These are phyloP conservation scores for Nepenthes alata DNA, from an alignment of 179 eudicot species.

Conservation along the genomic window DNA sequence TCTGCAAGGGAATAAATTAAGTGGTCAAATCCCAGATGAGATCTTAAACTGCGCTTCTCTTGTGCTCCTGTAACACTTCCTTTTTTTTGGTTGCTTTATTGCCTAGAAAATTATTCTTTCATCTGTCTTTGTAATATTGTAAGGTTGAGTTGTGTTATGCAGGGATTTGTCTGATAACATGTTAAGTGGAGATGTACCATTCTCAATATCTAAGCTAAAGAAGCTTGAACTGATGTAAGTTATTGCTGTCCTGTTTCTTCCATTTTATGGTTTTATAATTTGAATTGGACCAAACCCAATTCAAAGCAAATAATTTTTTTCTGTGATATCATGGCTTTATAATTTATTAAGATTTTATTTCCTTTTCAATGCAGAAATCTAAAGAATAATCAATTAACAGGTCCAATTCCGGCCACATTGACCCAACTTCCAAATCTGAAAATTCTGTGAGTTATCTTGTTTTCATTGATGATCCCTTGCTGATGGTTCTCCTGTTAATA, in stretches of 20 bases:
- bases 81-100: not conserved
- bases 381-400: constrained; percentile 50
- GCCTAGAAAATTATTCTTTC: not conserved
- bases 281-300: not conserved
- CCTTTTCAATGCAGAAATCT: constrained; percentile 27
- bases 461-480: not conserved
- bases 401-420: constrained; percentile 56
- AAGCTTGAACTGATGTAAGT: constrained; percentile 52
- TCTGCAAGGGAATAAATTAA: constrained; percentile 47
- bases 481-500: not conserved
- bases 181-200: constrained; percentile 53
- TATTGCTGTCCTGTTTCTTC: not conserved
- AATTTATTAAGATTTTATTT: not conserved
- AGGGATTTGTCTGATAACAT: constrained; percentile 59
- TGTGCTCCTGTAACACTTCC: constrained; percentile 20
- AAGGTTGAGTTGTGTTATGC: constrained; percentile 5
- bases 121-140: not conserved
- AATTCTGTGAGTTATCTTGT: constrained; percentile 31
- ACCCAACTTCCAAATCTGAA: constrained; percentile 56
- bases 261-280: not conserved
- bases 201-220: constrained; percentile 54
- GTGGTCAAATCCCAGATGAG: constrained; percentile 67
- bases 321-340: too few relatives aligned
- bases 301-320: not conserved
- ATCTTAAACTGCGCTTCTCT: constrained; percentile 43